These are phyloP conservation scores for Fusarium mundagurra DNA, from an alignment of 2,329 filamentous ascomycete species.

Conservation along the genomic window DNA sequence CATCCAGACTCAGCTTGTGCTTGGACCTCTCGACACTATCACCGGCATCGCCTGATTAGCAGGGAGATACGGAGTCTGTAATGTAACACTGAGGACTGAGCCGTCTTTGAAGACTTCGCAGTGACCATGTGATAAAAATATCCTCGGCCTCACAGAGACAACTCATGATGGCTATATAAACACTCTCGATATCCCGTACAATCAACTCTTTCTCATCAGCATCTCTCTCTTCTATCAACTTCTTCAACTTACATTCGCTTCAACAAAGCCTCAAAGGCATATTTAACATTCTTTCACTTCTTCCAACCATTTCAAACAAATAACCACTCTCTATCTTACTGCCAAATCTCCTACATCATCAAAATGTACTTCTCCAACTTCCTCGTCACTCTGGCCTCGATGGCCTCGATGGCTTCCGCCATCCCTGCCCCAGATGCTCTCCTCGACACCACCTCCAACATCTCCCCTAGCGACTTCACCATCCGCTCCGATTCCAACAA, in stretches of 20 bases:
- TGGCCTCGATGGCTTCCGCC: conserved; percentile 42
- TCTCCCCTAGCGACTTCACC: conserved; percentile 30
- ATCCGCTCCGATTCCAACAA: conserved; percentile 23
- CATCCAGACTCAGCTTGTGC: conserved; percentile 13
- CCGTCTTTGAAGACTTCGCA: not conserved
- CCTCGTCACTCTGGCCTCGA: conserved; percentile 38
- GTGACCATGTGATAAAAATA: not conserved
- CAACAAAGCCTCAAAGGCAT: conserved; percentile 10
- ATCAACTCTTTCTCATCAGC: conserved; percentile 13
- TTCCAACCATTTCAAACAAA: not conserved
- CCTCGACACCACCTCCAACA: conserved; percentile 45
- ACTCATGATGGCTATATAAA: conserved; percentile 25
- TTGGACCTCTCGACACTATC: conserved; percentile 12
- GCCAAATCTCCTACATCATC: not conserved
- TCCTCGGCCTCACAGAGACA: not conserved
- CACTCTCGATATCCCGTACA: conserved; percentile 5
- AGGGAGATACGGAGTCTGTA: not conserved
- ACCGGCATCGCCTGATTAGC: conserved; percentile 8
- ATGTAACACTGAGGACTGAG: not conserved
- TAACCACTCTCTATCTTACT: not conserved
- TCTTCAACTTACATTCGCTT: conserved; percentile 32
- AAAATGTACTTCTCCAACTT: conserved; percentile 47
- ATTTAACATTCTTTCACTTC: conserved; percentile 13
- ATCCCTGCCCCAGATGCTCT: conserved; percentile 35
- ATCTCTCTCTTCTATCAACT: conserved; percentile 11